Conservation (phyloP, 305 asterid genomes). For the Fraxinus baroniana region DNA sequence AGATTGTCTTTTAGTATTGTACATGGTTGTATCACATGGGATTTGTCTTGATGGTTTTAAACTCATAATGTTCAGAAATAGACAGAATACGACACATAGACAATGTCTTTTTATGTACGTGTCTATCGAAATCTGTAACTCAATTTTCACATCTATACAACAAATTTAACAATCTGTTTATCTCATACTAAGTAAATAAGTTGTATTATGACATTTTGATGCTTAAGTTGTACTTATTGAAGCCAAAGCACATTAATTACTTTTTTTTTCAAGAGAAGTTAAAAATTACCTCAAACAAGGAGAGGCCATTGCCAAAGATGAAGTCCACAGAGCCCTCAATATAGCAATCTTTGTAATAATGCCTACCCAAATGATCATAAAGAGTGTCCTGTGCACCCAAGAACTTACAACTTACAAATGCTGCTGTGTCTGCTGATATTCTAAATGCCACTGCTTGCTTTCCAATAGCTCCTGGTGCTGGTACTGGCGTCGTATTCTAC, state of each 20-base stretch:
- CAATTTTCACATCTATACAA: neutral
- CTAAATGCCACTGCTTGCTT: constrained; percentile 90
- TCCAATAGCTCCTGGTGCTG: constrained; percentile 78
- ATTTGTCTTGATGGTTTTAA: neutral
- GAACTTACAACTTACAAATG: constrained; percentile 74
- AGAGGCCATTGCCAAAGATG: constrained; percentile 84
- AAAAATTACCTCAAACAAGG: constrained; percentile 67
- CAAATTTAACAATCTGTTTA: neutral
- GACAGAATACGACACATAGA: neutral
- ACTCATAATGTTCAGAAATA: neutral
- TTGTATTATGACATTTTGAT: neutral
- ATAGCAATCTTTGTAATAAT: constrained; percentile 85
- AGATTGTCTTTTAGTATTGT: neutral
- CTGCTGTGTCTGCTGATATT: constrained; percentile 85
- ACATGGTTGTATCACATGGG: neutral
- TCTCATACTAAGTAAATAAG: neutral
- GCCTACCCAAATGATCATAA: constrained; percentile 82
- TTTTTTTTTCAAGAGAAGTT: neutral
- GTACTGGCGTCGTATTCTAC: constrained; percentile 85
- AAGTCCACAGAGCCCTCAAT: constrained; percentile 93
- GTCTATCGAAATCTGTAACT: neutral
- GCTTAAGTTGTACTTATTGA: neutral
- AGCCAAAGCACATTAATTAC: neutral
- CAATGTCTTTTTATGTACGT: neutral
- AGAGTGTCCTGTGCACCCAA: constrained; percentile 92